Evolutionary conservation across 305 asterid species (phyloP).

Genomic region (Plantago coronopus): DNA sequence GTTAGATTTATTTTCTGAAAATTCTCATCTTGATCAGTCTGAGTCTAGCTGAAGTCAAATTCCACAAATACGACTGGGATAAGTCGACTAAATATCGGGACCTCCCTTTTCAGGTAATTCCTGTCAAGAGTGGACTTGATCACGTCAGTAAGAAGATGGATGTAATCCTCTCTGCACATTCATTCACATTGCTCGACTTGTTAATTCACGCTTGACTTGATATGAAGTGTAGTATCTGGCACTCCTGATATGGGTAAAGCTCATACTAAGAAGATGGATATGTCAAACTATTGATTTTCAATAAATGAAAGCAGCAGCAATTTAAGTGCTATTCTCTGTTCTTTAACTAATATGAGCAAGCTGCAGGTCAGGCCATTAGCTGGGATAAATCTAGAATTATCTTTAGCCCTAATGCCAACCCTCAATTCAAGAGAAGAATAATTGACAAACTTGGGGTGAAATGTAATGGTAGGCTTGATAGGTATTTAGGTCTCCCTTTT

Average conservation of each 20-base stretch:
- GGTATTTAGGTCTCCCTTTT: too few species aligned
- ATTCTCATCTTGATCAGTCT: too few species aligned
- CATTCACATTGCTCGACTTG: slow-evolving; percentile 54
- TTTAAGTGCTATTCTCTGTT: slow-evolving; percentile 1
- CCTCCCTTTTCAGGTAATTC: slow-evolving; percentile 39
- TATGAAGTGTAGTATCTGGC: slow-evolving; percentile 33
- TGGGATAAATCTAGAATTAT: too few species aligned
- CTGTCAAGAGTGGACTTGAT: slow-evolving; percentile 35
- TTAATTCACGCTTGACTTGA: slow-evolving; percentile 23
- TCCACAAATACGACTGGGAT: too few species aligned
- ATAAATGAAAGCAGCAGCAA: slow-evolving; percentile 12
- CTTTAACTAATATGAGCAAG: too few species aligned
- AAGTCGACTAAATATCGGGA: too few species aligned
- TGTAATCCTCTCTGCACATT: slow-evolving; percentile 43
- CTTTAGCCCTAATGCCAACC: too few species aligned
- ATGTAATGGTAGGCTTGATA: too few species aligned
- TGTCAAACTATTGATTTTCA: not conserved
- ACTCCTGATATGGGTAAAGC: slow-evolving; percentile 32
- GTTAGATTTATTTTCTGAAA: too few species aligned
- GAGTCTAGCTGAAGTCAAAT: not conserved
- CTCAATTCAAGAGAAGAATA: too few species aligned
- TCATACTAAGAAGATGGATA: slow-evolving; percentile 25
- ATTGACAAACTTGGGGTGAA: too few species aligned
- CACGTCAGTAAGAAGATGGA: slow-evolving; percentile 50
- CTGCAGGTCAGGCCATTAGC: too few species aligned